phyloP scores from a whole-genome alignment of 2,329 filamentous ascomycete species.

The Lasiodiplodia sp. region DNA sequence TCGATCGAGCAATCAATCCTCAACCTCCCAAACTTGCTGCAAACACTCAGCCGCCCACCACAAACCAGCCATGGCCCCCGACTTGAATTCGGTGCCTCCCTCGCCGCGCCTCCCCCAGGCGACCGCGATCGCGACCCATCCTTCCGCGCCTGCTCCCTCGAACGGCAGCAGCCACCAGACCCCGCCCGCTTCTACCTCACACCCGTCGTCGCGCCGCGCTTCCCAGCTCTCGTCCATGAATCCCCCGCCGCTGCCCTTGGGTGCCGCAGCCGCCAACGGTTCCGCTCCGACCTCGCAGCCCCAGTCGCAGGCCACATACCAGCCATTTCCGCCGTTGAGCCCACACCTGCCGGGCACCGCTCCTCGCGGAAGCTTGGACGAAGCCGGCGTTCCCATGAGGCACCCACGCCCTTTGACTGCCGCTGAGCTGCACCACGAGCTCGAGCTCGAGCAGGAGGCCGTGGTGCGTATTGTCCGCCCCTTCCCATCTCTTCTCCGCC shows the following conservation, averaged over 20 bases:
- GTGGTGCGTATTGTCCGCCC: constrained; percentile 66
- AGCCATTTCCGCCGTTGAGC: constrained; percentile 46
- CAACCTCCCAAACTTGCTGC: constrained; percentile 1
- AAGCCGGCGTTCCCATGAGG: constrained; percentile 72
- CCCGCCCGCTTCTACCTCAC: constrained; percentile 42
- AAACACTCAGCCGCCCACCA: constrained; percentile 8
- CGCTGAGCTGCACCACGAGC: constrained; percentile 84
- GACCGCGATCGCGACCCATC: constrained; percentile 36
- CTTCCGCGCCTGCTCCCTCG: constrained; percentile 37
- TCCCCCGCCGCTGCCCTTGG: constrained; percentile 52
- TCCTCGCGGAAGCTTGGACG: constrained; percentile 33
- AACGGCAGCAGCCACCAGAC: constrained; percentile 40
- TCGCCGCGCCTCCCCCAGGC: constrained; percentile 45
- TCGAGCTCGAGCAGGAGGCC: constrained; percentile 95
- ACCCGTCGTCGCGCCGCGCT: constrained; percentile 52
- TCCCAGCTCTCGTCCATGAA: constrained; percentile 57
- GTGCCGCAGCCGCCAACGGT: constrained; percentile 35
- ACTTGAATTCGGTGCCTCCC: constrained; percentile 54
- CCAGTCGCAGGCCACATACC: constrained; percentile 41
- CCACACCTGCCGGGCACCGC: constrained; percentile 39
- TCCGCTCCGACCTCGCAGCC: constrained; percentile 13
- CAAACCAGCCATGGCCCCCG: constrained; percentile 53
- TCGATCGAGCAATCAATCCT: background rate
- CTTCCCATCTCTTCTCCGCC: background rate
- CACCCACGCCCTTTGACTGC: constrained; percentile 88